Conservation (phyloP, 495 filamentous ascomycete species). For the Podospora pseudoanserina region DNA sequence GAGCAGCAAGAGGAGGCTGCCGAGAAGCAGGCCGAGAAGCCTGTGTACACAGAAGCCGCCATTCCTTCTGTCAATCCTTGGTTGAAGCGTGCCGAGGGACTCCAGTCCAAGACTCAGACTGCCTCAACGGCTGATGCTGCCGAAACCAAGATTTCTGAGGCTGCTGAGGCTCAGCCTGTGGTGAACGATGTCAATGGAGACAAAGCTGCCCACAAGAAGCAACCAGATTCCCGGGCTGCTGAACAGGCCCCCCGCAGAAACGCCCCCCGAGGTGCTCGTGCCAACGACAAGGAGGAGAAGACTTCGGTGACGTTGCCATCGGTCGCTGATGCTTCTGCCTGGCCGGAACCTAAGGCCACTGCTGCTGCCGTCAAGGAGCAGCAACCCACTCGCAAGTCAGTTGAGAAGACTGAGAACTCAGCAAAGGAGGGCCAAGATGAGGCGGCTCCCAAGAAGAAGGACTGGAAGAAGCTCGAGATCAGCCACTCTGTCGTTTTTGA, state of each 20-base stretch:
- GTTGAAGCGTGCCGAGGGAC: slow-evolving; percentile 67
- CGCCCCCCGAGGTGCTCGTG: slow-evolving; percentile 46
- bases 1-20: slow-evolving; percentile 39
- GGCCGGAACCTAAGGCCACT: slow-evolving; percentile 86
- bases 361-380: slow-evolving; percentile 59
- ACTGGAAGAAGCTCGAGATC: slow-evolving; percentile 69
- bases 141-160: slow-evolving; percentile 26
- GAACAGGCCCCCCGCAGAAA: slow-evolving; percentile 41
- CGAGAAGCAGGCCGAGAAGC: slow-evolving; percentile 50
- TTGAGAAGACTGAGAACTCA: slow-evolving; percentile 54
- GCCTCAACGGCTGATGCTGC: slow-evolving; percentile 20
- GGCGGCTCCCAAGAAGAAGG: slow-evolving; percentile 58
- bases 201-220: slow-evolving; percentile 49
- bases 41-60: slow-evolving; percentile 74
- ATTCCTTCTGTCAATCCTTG: slow-evolving; percentile 81
- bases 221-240: slow-evolving; percentile 46
- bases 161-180: slow-evolving; percentile 12
- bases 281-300: slow-evolving; percentile 50
- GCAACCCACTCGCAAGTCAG: slow-evolving; percentile 44
- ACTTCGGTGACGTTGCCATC: slow-evolving; percentile 44
- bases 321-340: slow-evolving; percentile 66
- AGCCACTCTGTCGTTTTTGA: slow-evolving; percentile 77
- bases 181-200: slow-evolving; percentile 28
- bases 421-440: slow-evolving; percentile 70
- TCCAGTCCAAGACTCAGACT: slow-evolving; percentile 56